Percentiles rank a stretch among this genome's conserved stretches.
Evolutionary conservation across 768 basidiomycete genomes (phyloP).

Genomic region (Lenzites betulinus): DNA sequence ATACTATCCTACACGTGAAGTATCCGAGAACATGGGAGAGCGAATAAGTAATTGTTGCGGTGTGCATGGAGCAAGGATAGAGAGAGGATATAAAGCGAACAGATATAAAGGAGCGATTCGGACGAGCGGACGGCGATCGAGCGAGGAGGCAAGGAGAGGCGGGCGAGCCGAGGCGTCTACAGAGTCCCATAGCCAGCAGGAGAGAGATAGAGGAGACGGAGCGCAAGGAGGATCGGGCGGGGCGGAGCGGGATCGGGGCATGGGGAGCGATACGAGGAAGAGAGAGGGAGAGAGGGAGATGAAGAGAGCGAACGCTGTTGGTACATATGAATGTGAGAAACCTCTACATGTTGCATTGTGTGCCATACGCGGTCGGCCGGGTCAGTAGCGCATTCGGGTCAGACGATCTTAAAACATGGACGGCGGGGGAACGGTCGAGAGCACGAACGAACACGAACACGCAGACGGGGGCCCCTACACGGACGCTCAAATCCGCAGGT

Average conservation of each 20-base stretch:
- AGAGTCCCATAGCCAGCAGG: constrained; percentile 18
- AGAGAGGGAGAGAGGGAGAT: constrained; percentile 1
- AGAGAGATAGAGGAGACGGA: constrained; percentile 1
- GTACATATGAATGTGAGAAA: constrained; percentile 23
- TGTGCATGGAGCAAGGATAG: constrained; percentile 10
- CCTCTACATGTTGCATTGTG: background rate
- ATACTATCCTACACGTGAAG: constrained; percentile 25
- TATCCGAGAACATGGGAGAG: constrained; percentile 24
- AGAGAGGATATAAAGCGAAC: background rate
- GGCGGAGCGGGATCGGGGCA: background rate
- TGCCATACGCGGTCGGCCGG: constrained; percentile 3
- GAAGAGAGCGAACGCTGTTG: constrained; percentile 12
- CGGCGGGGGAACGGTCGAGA: background rate
- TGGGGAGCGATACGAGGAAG: too few relatives aligned
- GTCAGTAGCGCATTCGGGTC: background rate
- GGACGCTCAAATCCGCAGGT: constrained; percentile 24
- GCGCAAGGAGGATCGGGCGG: background rate
- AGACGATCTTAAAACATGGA: too few relatives aligned
- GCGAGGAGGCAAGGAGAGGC: background rate
- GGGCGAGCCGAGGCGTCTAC: constrained; percentile 20
- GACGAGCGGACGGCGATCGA: background rate
- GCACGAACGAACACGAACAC: background rate
- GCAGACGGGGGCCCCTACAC: background rate
- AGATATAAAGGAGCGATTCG: background rate
- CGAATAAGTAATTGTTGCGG: constrained; percentile 20